Percentiles rank a stretch among this genome's conserved stretches.
Conservation (phyloP, 495 filamentous ascomycete genomes). For the Neurospora tetrasperma region DNA sequence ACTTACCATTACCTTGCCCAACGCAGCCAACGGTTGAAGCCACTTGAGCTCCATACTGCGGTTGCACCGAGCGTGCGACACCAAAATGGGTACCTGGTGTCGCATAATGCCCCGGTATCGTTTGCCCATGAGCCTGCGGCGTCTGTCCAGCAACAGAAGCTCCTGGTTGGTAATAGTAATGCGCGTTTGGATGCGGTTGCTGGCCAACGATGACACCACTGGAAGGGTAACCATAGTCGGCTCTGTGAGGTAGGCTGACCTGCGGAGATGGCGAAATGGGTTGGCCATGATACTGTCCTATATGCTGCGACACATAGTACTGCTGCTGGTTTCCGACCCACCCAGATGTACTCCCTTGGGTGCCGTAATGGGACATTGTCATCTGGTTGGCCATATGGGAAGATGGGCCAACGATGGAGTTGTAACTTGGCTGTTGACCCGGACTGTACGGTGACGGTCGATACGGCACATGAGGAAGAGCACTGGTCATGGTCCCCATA, state of each 20-base stretch:
- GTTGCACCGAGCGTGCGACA: slow-evolving; percentile 5
- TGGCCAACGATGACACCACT: slow-evolving; percentile 28
- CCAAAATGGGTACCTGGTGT: slow-evolving; percentile 3
- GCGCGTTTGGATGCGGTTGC: slow-evolving; percentile 19
- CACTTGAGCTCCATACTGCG: slow-evolving; percentile 6
- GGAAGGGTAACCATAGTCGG: slow-evolving; percentile 28
- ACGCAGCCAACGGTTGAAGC: neutral
- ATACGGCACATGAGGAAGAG: slow-evolving; percentile 30
- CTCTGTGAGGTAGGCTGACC: slow-evolving; percentile 20
- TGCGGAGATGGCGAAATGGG: slow-evolving; percentile 26
- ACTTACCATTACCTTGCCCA: slow-evolving; percentile 9
- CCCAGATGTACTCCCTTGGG: slow-evolving; percentile 22
- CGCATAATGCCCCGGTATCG: slow-evolving; percentile 23
- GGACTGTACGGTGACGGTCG: slow-evolving; percentile 22
- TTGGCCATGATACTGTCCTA: slow-evolving; percentile 28
- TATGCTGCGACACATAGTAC: slow-evolving; percentile 34
- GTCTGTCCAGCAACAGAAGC: slow-evolving; percentile 22
- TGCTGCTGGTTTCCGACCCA: slow-evolving; percentile 24
- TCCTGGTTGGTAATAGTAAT: slow-evolving; percentile 31
- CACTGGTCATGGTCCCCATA: slow-evolving; percentile 29
- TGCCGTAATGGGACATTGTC: slow-evolving; percentile 36
- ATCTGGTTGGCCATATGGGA: slow-evolving; percentile 33
- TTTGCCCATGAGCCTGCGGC: slow-evolving; percentile 17
- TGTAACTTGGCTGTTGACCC: slow-evolving; percentile 29
- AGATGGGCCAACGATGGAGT: slow-evolving; percentile 24